Percentiles rank a stretch among this genome's conserved stretches.
These are phyloP conservation scores for Lachnellula hyalina DNA, from an alignment of 2,329 filamentous ascomycete species.

Conservation along the genomic window DNA sequence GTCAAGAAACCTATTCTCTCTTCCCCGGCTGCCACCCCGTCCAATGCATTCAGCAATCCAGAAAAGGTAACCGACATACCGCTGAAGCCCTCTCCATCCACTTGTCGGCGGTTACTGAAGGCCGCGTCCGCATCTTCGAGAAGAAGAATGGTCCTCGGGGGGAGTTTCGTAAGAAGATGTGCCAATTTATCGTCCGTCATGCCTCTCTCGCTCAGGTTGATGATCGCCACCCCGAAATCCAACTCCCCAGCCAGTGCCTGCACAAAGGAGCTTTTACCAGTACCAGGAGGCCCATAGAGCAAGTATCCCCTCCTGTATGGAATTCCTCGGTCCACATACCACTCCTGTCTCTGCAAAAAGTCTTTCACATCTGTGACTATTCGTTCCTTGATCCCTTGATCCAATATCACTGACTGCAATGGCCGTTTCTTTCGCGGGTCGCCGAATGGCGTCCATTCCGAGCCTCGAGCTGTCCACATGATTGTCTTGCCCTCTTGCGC, in stretches of 20 bases:
- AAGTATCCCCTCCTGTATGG: conserved; percentile 74
- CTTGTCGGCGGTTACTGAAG: conserved; percentile 57
- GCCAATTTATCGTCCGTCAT: conserved; percentile 55
- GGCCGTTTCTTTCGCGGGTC: conserved; percentile 82
- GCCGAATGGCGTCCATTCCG: conserved; percentile 81
- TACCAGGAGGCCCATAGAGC: conserved; percentile 71
- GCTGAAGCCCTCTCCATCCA: conserved; percentile 27
- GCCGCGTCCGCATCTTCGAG: conserved; percentile 51
- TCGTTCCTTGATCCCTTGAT: conserved; percentile 62
- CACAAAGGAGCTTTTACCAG: conserved; percentile 88
- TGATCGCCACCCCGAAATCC: conserved; percentile 47
- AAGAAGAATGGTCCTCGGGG: conserved; percentile 48
- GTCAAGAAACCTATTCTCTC: conserved; percentile 93
- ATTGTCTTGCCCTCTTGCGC: conserved; percentile 88
- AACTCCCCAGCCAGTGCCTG: conserved; percentile 77
- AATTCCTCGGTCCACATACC: conserved; percentile 73
- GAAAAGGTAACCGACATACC: conserved; percentile 66
- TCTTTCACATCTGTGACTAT: conserved; percentile 47
- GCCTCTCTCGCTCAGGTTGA: conserved; percentile 43
- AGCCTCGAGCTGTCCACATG: conserved; percentile 80
- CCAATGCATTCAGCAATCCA: conserved; percentile 76
- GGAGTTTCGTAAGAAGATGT: conserved; percentile 45
- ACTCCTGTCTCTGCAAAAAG: conserved; percentile 68
- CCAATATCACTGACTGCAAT: conserved; percentile 79
- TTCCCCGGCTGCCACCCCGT: conserved; percentile 91